Percentiles rank a stretch among this genome's conserved stretches.
These are phyloP conservation scores for Macaranga tanarius DNA, from an alignment of 441 rosid species.

Conservation along the genomic window DNA sequence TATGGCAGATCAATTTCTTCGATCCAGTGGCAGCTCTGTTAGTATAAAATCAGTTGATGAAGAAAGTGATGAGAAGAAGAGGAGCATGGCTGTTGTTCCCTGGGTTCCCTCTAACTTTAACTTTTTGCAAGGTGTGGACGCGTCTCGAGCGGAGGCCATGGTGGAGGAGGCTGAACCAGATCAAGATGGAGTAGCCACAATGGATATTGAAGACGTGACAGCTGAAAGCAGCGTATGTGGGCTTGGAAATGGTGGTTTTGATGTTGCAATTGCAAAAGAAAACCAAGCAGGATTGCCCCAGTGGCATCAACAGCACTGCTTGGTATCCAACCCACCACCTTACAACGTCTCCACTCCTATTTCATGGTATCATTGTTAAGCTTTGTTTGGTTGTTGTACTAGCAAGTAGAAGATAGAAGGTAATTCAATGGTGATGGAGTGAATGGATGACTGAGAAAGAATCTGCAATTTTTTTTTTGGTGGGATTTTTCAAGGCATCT, in stretches of 20 bases:
- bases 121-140: background rate
- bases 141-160: slow-evolving; percentile 9
- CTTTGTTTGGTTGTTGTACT: no score
- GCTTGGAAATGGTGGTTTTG: slow-evolving; percentile 3
- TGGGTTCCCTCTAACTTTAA: slow-evolving; percentile 41
- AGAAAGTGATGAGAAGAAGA: slow-evolving; percentile 4
- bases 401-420: no score
- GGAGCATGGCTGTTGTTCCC: slow-evolving; percentile 50
- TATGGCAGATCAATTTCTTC: slow-evolving; percentile 39
- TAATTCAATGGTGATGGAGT: no score
- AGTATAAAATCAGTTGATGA: slow-evolving; percentile 20
- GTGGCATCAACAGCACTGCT: slow-evolving; percentile 62
- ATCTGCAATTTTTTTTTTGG: background rate
- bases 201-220: slow-evolving; percentile 57
- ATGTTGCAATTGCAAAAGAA: background rate
- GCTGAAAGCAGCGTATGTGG: background rate
- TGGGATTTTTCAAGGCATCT: background rate
- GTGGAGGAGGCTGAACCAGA: slow-evolving; percentile 64
- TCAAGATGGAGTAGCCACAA: slow-evolving; percentile 42
- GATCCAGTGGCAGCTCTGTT: slow-evolving; percentile 12
- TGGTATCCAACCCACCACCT: slow-evolving; percentile 47
- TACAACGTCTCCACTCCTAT: slow-evolving; percentile 46
- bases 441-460: no score
- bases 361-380: slow-evolving; percentile 45
- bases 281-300: slow-evolving; percentile 36